A percentile compares a stretch with the other conserved stretches of the same genome.
These are phyloP conservation scores for Colletotrichum musicola DNA, from an alignment of 2,329 filamentous ascomycete species.

Conservation along the genomic window DNA sequence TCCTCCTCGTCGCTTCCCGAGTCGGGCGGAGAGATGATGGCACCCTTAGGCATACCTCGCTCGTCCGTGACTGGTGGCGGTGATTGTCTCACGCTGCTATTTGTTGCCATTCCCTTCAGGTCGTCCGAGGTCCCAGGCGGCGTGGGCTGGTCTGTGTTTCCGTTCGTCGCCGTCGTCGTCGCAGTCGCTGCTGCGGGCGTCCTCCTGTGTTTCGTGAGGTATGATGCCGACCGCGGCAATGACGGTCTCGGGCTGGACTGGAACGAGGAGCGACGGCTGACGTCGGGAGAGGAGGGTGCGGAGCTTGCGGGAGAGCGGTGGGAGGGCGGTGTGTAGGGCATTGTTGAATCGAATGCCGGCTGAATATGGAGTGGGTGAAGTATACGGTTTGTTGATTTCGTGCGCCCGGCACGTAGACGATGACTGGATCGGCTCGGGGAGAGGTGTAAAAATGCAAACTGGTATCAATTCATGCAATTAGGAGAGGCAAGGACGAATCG, in stretches of 20 bases:
- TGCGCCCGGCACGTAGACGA: constrained; percentile 29
- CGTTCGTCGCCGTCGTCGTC: constrained; percentile 43
- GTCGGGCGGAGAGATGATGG: constrained; percentile 91
- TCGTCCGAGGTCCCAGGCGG: constrained; percentile 65
- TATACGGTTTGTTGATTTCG: background rate
- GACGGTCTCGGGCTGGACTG: constrained; percentile 63
- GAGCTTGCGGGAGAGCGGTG: constrained; percentile 73
- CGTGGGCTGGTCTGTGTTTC: constrained; percentile 55
- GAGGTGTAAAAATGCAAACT: constrained; percentile 29
- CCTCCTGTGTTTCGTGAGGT: constrained; percentile 73
- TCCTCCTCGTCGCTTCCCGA: constrained; percentile 87
- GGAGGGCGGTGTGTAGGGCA: constrained; percentile 90
- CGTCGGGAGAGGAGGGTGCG: constrained; percentile 66
- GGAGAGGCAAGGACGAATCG: background rate
- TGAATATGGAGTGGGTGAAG: background rate
- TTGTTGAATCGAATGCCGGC: constrained; percentile 59
- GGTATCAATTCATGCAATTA: constrained; percentile 40
- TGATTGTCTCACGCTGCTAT: constrained; percentile 81
- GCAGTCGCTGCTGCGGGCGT: constrained; percentile 60
- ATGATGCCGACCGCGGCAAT: constrained; percentile 74
- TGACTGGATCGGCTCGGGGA: constrained; percentile 9
- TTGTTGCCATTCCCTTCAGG: constrained; percentile 60
- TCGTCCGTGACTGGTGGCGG: constrained; percentile 83
- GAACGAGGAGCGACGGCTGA: constrained; percentile 71
- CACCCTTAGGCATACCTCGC: constrained; percentile 81